Percentiles rank a stretch among this genome's conserved stretches.
Conservation (phyloP, 1,284 basidiomycete species). For the Chalciporus sp. region DNA sequence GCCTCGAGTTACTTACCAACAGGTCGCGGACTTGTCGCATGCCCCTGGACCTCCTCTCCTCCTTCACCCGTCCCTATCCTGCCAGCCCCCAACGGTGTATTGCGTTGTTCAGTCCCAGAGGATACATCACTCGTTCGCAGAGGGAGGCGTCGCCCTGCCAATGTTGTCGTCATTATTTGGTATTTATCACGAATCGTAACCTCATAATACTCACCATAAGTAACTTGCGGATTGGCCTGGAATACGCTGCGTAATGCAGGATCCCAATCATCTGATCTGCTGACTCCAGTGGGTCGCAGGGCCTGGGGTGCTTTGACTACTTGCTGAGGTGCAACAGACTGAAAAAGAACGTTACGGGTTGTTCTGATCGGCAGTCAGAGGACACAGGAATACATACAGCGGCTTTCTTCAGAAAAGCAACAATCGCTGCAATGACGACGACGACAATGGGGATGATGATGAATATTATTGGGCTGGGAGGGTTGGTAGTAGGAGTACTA, state of each 20-base stretch:
- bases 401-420: too few species aligned
- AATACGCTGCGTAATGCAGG: neutral
- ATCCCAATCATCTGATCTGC: neutral
- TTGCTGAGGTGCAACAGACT: too few species aligned
- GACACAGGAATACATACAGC: too few species aligned
- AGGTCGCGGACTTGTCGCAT: neutral
- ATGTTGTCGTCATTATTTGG: neutral
- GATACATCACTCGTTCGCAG: neutral
- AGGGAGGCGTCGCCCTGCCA: neutral
- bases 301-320: neutral
- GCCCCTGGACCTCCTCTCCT: neutral
- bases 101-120: neutral
- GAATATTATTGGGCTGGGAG: neutral
- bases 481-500: neutral
- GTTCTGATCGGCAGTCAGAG: too few species aligned
- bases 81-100: neutral
- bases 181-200: neutral
- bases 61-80: neutral
- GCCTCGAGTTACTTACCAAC: neutral
- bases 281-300: neutral
- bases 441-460: too few species aligned
- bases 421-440: too few species aligned
- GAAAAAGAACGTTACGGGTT: too few species aligned
- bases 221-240: neutral
- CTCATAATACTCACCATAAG: neutral